These are phyloP conservation scores for Monosporascus sp. DNA, from an alignment of 2,329 filamentous ascomycete genomes.

Conservation along the genomic window DNA sequence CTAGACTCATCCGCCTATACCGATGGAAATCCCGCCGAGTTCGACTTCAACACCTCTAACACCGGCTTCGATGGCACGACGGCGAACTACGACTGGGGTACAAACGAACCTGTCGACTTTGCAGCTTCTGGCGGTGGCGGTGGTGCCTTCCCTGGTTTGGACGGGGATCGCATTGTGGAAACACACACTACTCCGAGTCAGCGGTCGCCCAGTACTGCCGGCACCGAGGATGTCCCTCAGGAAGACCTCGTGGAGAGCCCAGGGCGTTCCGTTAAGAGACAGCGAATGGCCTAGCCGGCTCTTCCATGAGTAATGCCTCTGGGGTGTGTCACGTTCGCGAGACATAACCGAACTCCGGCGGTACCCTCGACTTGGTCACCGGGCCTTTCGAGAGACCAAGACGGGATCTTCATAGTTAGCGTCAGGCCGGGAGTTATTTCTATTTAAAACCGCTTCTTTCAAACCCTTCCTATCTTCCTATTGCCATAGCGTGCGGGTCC, in stretches of 20 bases:
- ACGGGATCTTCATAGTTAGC: too few species aligned
- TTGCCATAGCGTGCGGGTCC: too few species aligned
- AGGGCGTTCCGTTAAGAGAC: constrained; percentile 25
- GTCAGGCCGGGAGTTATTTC: too few species aligned
- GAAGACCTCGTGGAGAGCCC: constrained; percentile 35
- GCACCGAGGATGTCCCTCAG: constrained; percentile 46
- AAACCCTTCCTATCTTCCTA: too few species aligned
- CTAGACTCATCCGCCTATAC: constrained; percentile 33
- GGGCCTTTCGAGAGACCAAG: too few species aligned
- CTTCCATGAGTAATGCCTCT: neutral
- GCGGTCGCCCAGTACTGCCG: constrained; percentile 40
- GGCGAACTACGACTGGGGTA: constrained; percentile 17
- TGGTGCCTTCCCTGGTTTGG: constrained; percentile 5
- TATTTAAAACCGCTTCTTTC: too few species aligned
- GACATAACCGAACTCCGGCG: too few species aligned
- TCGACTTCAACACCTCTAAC: constrained; percentile 37
- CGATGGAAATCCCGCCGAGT: constrained; percentile 26
- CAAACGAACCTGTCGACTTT: constrained; percentile 19
- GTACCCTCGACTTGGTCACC: too few species aligned
- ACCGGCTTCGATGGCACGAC: constrained; percentile 10
- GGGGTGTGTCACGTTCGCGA: too few species aligned
- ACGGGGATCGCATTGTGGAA: constrained; percentile 18
- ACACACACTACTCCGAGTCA: constrained; percentile 27
- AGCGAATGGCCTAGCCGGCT: constrained; percentile 22
- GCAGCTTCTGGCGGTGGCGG: constrained; percentile 4